Evolutionary conservation across 345 rosid species (phyloP), one percentile per base, ranked within the genome.

Genomic region (Aethionema arabicum): DNA sequence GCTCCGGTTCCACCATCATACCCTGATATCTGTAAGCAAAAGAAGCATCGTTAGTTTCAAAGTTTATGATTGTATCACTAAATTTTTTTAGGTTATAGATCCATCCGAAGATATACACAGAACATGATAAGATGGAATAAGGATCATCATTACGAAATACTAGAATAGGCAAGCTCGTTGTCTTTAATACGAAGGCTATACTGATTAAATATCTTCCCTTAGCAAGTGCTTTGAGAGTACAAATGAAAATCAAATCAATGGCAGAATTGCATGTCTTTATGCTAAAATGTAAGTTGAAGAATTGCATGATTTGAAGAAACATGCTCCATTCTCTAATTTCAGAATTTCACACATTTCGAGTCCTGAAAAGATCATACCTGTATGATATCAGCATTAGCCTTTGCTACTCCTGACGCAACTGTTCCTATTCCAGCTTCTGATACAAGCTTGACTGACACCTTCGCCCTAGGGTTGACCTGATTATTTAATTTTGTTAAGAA

Each of bases 1-100:
- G 99, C 99, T 69, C 99, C 97, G 44, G 99, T 93, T 72, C 97
- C 99, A 63, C 97, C 97, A 82, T 93, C 97, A 73, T 93, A 96
- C 52, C 99, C 96, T 43, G 99, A 93, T 82, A 93, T 87, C 97
- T 93, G 82, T 69, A 48, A 63, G 70, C 69, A 69, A 59, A 59
- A 53, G 14, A 32, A 46, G 56, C 27, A 59, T 70, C 59, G 50
- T 41, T 56, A 12, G 7, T 48, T 16, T 41, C 16, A 16, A 48
- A 31, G 37, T 40, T 12, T 45, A 31, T 4, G 42, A 52, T 6
- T 63, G 27, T 33, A 63, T 11, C 54, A 12, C 37, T 57, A 64
- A 44, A 50, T 58, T 43, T 71, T 33, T 4, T 46, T 5, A 56
- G 35, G 47, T 49, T 59, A 49, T 48, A 47, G 40, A 47, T 42